phyloP scores from a whole-genome alignment of 192 early-diverging fungal species.

The Rhizophlyctis rosea region DNA sequence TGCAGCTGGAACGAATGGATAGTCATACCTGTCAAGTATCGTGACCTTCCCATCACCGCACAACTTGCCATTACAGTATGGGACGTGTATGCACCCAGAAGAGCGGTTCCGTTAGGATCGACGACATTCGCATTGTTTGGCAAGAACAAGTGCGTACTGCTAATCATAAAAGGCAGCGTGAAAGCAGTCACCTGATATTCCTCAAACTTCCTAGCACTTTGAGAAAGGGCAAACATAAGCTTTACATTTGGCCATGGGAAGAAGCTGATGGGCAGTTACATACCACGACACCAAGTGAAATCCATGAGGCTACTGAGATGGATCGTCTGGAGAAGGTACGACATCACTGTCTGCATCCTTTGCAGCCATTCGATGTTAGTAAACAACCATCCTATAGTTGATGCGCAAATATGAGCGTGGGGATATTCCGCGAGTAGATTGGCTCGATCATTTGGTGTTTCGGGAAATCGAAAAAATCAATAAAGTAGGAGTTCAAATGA shows the following conservation, averaged over 20 bases:
- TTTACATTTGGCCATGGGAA: constrained; percentile 62
- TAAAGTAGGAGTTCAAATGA: constrained; percentile 40
- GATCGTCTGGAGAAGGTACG: constrained; percentile 81
- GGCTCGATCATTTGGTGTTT: constrained; percentile 90
- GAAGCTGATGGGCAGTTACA: constrained; percentile 62
- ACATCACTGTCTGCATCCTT: not conserved
- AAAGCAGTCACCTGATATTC: too few relatives aligned
- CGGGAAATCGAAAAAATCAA: constrained; percentile 84
- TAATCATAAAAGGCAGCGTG: too few relatives aligned
- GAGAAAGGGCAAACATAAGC: constrained; percentile 80
- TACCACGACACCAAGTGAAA: constrained; percentile 56
- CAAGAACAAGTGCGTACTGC: constrained; percentile 57
- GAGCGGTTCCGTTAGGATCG: constrained; percentile 70
- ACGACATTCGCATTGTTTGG: constrained; percentile 81
- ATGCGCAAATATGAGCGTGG: constrained; percentile 84
- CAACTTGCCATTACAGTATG: constrained; percentile 75
- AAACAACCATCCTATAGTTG: too few relatives aligned
- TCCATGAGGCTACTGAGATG: constrained; percentile 61
- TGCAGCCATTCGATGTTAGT: too few relatives aligned
- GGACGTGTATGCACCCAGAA: constrained; percentile 73
- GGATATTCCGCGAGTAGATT: constrained; percentile 81
- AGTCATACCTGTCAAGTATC: constrained; percentile 79
- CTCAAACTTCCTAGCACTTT: too few relatives aligned
- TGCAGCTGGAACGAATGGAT: constrained; percentile 93
- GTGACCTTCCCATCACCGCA: constrained; percentile 73